Evolutionary conservation across 345 rosid genomes (phyloP), one percentile per base, ranked within the genome.

Genomic region (Isatis tinctoria): DNA sequence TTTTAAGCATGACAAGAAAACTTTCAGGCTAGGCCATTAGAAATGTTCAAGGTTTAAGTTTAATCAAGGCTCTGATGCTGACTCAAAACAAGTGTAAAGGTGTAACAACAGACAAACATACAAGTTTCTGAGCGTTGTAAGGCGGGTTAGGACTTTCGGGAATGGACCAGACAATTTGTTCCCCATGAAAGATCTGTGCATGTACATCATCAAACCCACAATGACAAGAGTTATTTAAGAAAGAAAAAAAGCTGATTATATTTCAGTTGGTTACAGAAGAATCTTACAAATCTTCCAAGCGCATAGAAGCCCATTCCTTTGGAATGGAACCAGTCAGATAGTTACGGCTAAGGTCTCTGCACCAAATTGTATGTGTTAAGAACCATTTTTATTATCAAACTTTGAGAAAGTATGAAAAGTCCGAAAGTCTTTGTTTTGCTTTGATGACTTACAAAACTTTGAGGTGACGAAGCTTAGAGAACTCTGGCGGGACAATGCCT

Each of bases 321-420:
- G 98, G 97, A 70, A 93, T 64, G 17, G 93, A 43, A 81, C 97
- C 98, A 3, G 81, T 87, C 47, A 93, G 83, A 60, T 59, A 75
- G 67, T 90, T 93, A 24, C 90, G 90, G 76, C 90, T 93, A 53
- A 93, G 90, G 74, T 93, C 98, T 73, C 98, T 93, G 85, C 53
- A 72, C 18, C 72, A 36, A 16, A 48, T 2, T 37, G 47, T 65
- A 37, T 28, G 33, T 17, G 37, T 37, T 58, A 28, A 43, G 20
- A 71, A 66, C 9, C 41, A 32, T 8, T 14, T 52, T 1, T 16
- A 35, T 12, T 0, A 35, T 36, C 0, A 1, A 36, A 33, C 33
- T 11, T 1, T 9, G 9, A n/a, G 32, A 43, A 48, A 18, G 47
- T 48, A 61, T 10, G 63, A 68, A 68, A 47, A 66, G 13, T 11